Percentiles rank a stretch among this genome's conserved stretches.
Evolutionary conservation across 495 filamentous ascomycete genomes (phyloP).

Genomic region (Neurospora sp.): DNA sequence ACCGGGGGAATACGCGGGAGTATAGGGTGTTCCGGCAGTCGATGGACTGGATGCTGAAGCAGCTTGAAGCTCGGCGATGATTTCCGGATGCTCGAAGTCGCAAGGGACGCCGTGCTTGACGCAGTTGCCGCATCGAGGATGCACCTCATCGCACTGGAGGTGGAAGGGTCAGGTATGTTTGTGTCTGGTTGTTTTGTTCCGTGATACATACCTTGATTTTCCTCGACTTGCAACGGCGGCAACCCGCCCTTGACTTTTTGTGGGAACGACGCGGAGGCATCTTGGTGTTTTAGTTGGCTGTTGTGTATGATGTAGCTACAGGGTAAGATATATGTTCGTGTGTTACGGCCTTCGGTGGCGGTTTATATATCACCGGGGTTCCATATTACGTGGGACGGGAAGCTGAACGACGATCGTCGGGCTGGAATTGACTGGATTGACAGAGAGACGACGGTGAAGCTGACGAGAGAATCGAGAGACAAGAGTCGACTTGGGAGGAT

Average conservation of each 20-base stretch:
- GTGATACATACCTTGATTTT: slow-evolving; percentile 47
- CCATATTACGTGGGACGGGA: slow-evolving; percentile 5
- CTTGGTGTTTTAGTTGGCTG: not conserved
- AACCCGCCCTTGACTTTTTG: slow-evolving; percentile 53
- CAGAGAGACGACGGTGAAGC: not conserved
- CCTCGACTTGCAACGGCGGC: slow-evolving; percentile 48
- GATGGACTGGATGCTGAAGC: slow-evolving; percentile 9
- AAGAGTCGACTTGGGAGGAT: not conserved
- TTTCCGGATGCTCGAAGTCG: slow-evolving; percentile 44
- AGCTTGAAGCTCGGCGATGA: slow-evolving; percentile 25
- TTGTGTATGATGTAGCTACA: too few relatives aligned
- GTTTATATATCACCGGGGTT: not conserved
- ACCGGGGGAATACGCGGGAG: slow-evolving; percentile 16
- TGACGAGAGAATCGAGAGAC: not conserved
- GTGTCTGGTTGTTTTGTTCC: not conserved
- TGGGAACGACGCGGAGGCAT: slow-evolving; percentile 52
- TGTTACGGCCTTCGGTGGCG: slow-evolving; percentile 15
- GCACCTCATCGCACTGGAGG: slow-evolving; percentile 50
- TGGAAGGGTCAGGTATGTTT: not conserved
- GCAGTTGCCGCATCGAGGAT: slow-evolving; percentile 53
- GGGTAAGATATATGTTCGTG: not conserved
- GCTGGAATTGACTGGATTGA: not conserved
- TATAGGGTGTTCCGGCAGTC: slow-evolving; percentile 14
- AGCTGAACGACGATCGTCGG: not conserved
- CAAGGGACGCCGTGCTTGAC: slow-evolving; percentile 52